Conservation (phyloP, 2,329 filamentous ascomycete species). For the Aspergillus viridinutans region DNA sequence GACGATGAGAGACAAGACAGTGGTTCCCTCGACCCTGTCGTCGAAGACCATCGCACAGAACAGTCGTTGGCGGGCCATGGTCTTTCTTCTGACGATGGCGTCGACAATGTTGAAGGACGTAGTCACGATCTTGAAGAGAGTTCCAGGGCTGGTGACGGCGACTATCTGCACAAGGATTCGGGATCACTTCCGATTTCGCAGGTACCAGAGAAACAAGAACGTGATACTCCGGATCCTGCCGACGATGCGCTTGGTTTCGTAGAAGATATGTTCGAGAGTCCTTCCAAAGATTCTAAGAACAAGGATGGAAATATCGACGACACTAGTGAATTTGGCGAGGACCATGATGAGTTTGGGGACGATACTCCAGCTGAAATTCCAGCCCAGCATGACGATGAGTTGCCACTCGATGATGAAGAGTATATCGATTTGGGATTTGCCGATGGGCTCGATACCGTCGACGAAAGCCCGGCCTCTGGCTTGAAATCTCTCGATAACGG, state of each 20-base stretch:
- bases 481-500: conserved; percentile 18
- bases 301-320: conserved; percentile 10
- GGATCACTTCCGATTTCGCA: conserved; percentile 16
- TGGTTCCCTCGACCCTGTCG: conserved; percentile 6
- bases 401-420: conserved; percentile 29
- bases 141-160: conserved; percentile 8
- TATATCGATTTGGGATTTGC: conserved; percentile 34
- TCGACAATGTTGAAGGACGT: conserved; percentile 10
- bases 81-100: conserved; percentile 8
- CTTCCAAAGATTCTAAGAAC: conserved; percentile 11
- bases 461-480: conserved; percentile 17
- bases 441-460: conserved; percentile 18
- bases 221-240: conserved; percentile 14
- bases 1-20: conserved; percentile 8
- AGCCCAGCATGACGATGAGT: conserved; percentile 19
- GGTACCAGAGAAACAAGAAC: conserved; percentile 8
- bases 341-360: conserved; percentile 15
- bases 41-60: conserved; percentile 9
- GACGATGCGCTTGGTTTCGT: conserved; percentile 31
- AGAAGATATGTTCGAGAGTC: conserved; percentile 30
- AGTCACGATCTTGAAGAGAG: conserved; percentile 9
- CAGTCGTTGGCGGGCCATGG: conserved; percentile 7
- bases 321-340: conserved; percentile 12
- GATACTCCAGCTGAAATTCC: conserved; percentile 4
- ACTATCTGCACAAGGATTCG: conserved; percentile 14